Conservation (phyloP, 805 yeast genomes). For the Ogataea paraovalis region DNA sequence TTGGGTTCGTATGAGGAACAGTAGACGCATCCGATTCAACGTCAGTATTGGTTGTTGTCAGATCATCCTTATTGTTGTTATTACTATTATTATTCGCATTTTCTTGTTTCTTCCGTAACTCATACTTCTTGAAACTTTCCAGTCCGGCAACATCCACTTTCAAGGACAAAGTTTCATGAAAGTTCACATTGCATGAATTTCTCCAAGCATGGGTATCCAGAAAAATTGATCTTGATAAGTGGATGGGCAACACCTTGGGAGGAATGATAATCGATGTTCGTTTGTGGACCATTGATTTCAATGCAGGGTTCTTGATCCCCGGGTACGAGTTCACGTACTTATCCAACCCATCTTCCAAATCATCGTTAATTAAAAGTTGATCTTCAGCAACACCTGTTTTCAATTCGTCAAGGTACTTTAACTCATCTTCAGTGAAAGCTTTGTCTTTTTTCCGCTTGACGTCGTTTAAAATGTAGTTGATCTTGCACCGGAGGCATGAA, state of each 20-base stretch:
- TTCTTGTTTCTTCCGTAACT: conserved; percentile 1
- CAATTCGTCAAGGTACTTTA: conserved; percentile 32
- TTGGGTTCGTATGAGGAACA: conserved; percentile 7
- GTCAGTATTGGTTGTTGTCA: conserved; percentile 9
- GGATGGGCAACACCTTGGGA: conserved; percentile 74
- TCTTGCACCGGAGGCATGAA: conserved; percentile 71
- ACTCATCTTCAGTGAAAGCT: conserved; percentile 25
- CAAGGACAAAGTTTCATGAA: conserved; percentile 52
- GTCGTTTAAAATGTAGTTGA: conserved; percentile 39
- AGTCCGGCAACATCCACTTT: conserved; percentile 39
- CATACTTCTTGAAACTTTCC: conserved; percentile 14
- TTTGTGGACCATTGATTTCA: conserved; percentile 67
- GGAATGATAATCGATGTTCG: conserved; percentile 56
- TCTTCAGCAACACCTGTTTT: conserved; percentile 34
- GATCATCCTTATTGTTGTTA: background rate
- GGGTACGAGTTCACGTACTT: conserved; percentile 44
- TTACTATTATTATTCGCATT: conserved; percentile 24
- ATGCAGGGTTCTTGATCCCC: conserved; percentile 15
- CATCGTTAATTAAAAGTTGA: conserved; percentile 56
- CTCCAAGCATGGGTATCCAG: conserved; percentile 64
- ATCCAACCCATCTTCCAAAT: conserved; percentile 49
- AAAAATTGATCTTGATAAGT: conserved; percentile 79
- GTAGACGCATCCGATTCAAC: conserved; percentile 22
- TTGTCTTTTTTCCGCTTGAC: conserved; percentile 26
- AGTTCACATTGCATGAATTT: conserved; percentile 68